Evolutionary conservation across 129 eudicot genomes (phyloP).

Genomic region (Pseudognaphalium luteoalbum): DNA sequence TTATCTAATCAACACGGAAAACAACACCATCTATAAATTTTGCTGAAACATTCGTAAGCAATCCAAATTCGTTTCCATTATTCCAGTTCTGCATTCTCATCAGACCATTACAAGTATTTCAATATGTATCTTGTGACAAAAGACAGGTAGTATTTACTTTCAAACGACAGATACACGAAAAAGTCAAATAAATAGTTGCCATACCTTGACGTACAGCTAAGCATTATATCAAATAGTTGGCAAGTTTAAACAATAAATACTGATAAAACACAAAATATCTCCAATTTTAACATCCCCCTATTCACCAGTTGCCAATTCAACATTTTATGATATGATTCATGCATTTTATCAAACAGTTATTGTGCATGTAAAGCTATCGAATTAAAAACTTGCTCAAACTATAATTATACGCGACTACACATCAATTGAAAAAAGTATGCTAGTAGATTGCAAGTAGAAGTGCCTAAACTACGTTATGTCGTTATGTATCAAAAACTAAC

Average conservation of each 20-base stretch:
- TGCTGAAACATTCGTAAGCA: slow-evolving; percentile 88
- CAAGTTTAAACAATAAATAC: too few species aligned
- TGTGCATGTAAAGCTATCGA: background rate
- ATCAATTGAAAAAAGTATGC: too few species aligned
- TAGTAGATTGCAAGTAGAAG: background rate
- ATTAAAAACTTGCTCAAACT: too few species aligned
- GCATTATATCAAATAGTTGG: too few species aligned
- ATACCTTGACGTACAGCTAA: too few species aligned
- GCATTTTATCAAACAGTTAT: background rate
- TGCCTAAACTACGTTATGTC: background rate
- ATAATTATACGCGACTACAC: too few species aligned
- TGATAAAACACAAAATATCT: too few species aligned
- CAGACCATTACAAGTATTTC: slow-evolving; percentile 99
- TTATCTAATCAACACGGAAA: slow-evolving; percentile 61
- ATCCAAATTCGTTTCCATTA: slow-evolving; percentile 87
- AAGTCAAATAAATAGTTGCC: too few species aligned
- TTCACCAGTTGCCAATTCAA: background rate
- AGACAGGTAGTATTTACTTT: background rate
- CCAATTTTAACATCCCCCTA: too few species aligned
- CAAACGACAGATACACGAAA: background rate
- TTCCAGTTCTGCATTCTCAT: slow-evolving; percentile 93
- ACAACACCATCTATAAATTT: slow-evolving; percentile 68
- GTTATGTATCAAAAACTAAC: background rate
- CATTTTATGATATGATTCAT: background rate
- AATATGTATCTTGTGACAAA: background rate